Evolutionary conservation across 176 grass and related monocot species (phyloP), one percentile per base, ranked within the genome.

Genomic region (Oryza meyeriana): DNA sequence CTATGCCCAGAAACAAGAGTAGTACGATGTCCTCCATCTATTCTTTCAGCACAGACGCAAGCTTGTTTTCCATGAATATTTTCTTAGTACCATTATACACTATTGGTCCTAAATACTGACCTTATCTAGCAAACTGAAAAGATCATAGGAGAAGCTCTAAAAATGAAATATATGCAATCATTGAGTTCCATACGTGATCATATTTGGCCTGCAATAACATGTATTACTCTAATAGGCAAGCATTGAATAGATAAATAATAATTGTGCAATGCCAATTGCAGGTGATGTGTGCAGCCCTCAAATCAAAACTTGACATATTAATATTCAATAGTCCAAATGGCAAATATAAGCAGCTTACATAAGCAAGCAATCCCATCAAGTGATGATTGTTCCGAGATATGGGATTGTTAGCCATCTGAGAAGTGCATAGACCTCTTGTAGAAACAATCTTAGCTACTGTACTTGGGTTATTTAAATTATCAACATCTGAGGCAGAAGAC

Each of bases 301-400:
- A 73, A 30, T 83, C 14, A 20, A 48, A 74, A 64, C 22, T 65
- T 48, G n/a, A 12, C 12, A 48, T 24, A 64, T 62, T 26, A 48
- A 73, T 79, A 74, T 39, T 28, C 11, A 38, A 59, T 25, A 25
- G 25, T 11, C 55, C 55, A 59, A 59, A 58, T 80, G 77, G 36
- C 27, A 34, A 36, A 72, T 61, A 61, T 58, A 83, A 65, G 31
- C 41, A 88, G 80, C 92, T 88, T 93, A 95, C 95, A 91, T 91
- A 98, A 62, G 79, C 62, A 78, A 98, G 88, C 83, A 98, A 86
- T 75, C 90, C 86, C 69, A 82, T 59, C 87, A 98, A 89, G 77
- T 93, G 90, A 82, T 92, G 90, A 91, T 91, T 92, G 82, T 82
- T 91, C 52, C 90, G 90, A 79, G 88, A 81, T 70, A 89, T 92